Percentiles rank a stretch among this genome's conserved stretches.
These are phyloP conservation scores for Alternaria angustiovoidea DNA, from an alignment of 2,329 filamentous ascomycete species.

Conservation along the genomic window DNA sequence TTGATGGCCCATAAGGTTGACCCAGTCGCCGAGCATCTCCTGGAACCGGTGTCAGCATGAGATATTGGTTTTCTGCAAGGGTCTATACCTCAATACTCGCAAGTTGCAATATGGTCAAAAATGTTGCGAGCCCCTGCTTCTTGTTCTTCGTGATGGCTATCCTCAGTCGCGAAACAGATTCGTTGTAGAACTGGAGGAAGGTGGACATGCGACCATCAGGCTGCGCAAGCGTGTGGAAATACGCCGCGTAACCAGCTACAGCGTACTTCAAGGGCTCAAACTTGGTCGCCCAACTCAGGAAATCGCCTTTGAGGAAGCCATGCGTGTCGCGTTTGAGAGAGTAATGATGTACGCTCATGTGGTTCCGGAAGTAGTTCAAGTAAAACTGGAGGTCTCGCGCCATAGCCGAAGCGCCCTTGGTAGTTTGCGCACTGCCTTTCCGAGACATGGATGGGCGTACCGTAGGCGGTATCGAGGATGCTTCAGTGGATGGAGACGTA, in stretches of 20 bases:
- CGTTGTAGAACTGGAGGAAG: slow-evolving; percentile 91
- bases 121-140: slow-evolving; percentile 74
- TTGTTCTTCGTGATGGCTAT: slow-evolving; percentile 74
- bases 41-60: slow-evolving; percentile 50
- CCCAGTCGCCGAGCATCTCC: slow-evolving; percentile 96
- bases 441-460: slow-evolving; percentile 44
- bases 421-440: slow-evolving; percentile 42
- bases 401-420: slow-evolving; percentile 47
- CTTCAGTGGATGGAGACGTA: slow-evolving; percentile 62
- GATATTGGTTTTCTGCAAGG: background rate
- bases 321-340: slow-evolving; percentile 74
- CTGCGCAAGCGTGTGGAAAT: slow-evolving; percentile 77
- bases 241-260: slow-evolving; percentile 86
- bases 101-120: slow-evolving; percentile 88
- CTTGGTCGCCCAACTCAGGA: slow-evolving; percentile 75
- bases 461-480: slow-evolving; percentile 47
- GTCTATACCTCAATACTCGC: slow-evolving; percentile 85
- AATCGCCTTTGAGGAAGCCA: slow-evolving; percentile 75
- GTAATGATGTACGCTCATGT: slow-evolving; percentile 85
- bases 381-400: slow-evolving; percentile 78
- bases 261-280: slow-evolving; percentile 87
- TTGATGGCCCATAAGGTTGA: slow-evolving; percentile 91
- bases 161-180: slow-evolving; percentile 80
- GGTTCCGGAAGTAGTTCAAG: slow-evolving; percentile 77
- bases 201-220: slow-evolving; percentile 77